Evolutionary conservation across 176 grass and related monocot genomes (phyloP).

Genomic region (Ananas comosus): DNA sequence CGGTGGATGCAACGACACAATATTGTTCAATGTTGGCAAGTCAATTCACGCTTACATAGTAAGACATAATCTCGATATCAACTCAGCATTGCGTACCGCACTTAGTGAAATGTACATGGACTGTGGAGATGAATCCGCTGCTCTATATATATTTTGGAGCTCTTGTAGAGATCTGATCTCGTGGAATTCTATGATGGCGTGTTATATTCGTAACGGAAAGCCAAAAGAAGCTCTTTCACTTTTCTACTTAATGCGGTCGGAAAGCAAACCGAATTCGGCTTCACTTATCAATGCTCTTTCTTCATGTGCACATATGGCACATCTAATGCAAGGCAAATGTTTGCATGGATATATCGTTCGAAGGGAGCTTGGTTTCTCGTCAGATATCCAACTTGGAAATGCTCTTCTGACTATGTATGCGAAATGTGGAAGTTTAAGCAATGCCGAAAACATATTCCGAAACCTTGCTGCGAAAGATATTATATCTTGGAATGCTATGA

Average conservation of each 20-base stretch:
- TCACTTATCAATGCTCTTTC: slow-evolving; percentile 22
- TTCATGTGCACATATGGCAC: slow-evolving; percentile 20
- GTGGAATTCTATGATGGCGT: slow-evolving; percentile 23
- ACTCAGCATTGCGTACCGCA: slow-evolving; percentile 8
- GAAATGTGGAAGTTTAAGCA: slow-evolving; percentile 20
- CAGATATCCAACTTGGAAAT: slow-evolving; percentile 13
- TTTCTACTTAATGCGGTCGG: slow-evolving; percentile 10
- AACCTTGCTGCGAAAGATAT: slow-evolving; percentile 5
- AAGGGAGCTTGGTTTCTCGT: slow-evolving; percentile 11
- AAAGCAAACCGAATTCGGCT: slow-evolving; percentile 3
- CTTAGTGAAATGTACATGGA: slow-evolving; percentile 19
- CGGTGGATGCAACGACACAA: slow-evolving; percentile 10
- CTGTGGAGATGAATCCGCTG: slow-evolving; percentile 16
- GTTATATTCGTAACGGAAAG: slow-evolving; percentile 7
- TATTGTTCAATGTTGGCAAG: slow-evolving; percentile 13
- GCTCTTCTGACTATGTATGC: slow-evolving; percentile 22
- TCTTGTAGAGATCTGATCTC: slow-evolving; percentile 19
- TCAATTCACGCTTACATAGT: slow-evolving; percentile 19
- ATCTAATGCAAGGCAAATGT: slow-evolving; percentile 3
- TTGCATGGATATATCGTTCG: slow-evolving; percentile 19
- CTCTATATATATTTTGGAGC: slow-evolving; percentile 12
- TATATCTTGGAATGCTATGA: slow-evolving; percentile 25
- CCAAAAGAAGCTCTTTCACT: slow-evolving; percentile 15
- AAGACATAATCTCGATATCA: slow-evolving; percentile 7
- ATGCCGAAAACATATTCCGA: slow-evolving; percentile 12